Evolutionary conservation across 2,329 filamentous ascomycete species (phyloP).

Genomic region (Cladophialophora carrionii): DNA sequence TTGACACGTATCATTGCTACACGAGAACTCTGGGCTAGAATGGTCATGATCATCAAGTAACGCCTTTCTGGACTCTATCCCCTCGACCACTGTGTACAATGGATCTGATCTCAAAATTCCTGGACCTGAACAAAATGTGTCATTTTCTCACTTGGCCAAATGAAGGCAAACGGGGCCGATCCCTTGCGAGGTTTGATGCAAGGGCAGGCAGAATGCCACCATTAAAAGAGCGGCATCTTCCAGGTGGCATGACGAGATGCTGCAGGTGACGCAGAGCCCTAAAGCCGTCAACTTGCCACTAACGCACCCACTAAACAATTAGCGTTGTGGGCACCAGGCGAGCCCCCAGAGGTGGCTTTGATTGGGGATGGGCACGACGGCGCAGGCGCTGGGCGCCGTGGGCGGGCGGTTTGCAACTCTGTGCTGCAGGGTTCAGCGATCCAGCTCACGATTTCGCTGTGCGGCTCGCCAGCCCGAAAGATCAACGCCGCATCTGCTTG

Average conservation of each 20-base stretch:
- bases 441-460: slow-evolving; percentile 6
- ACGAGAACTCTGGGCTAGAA: neutral
- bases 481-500: slow-evolving; percentile 7
- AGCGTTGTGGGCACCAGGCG: slow-evolving; percentile 1
- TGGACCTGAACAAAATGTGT: neutral
- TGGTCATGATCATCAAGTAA: neutral
- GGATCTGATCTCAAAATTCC: neutral
- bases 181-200: neutral
- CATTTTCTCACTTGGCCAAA: slow-evolving; percentile 4
- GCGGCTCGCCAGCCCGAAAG: slow-evolving; percentile 1
- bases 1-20: slow-evolving; percentile 16
- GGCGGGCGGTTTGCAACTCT: neutral
- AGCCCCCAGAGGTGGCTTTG: slow-evolving; percentile 1
- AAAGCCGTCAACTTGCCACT: neutral
- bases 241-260: slow-evolving; percentile 13
- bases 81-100: neutral
- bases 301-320: slow-evolving; percentile 12
- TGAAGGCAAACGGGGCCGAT: slow-evolving; percentile 9
- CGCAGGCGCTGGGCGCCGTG: neutral
- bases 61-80: neutral
- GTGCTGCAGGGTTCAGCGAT: slow-evolving; percentile 18
- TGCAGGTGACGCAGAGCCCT: slow-evolving; percentile 9
- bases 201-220: neutral
- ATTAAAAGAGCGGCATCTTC: neutral
- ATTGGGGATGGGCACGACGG: slow-evolving; percentile 1